Conservation (phyloP, 169 alveolate species). For the Cyclospora cayetanensis region DNA sequence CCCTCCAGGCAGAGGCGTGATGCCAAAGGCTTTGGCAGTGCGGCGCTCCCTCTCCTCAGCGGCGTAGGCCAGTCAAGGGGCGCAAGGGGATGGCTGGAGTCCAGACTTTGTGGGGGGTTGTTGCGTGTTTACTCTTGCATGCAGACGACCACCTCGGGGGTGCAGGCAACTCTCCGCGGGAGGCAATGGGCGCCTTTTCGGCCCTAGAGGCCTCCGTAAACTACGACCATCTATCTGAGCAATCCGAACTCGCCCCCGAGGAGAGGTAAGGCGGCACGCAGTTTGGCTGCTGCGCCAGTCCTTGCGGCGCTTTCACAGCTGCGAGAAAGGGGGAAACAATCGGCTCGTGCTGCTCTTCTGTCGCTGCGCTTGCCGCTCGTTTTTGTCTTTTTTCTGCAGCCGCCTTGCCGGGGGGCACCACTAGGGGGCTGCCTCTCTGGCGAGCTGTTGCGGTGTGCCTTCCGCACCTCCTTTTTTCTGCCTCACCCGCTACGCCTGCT, state of each 20-base stretch:
- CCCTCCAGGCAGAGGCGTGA: too few species aligned
- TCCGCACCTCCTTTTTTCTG: neutral
- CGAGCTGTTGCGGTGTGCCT: too few species aligned
- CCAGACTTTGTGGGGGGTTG: too few species aligned
- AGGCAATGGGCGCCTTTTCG: neutral
- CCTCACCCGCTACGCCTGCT: neutral
- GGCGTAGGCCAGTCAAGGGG: too few species aligned
- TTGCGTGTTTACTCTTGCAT: too few species aligned
- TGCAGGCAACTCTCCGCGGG: too few species aligned
- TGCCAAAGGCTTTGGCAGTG: too few species aligned
- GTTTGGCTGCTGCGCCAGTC: conserved; percentile 22
- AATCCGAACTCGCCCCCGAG: neutral
- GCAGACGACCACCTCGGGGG: too few species aligned
- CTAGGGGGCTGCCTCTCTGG: too few species aligned
- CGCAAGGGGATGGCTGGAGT: too few species aligned
- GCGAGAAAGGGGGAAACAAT: too few species aligned
- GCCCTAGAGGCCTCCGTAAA: neutral
- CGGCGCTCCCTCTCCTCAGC: too few species aligned
- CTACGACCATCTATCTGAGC: neutral
- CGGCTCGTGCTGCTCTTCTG: neutral
- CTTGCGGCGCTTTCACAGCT: neutral
- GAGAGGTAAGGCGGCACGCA: neutral
- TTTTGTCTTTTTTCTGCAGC: neutral
- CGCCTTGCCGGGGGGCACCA: neutral
- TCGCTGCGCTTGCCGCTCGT: neutral